Conservation (phyloP, 257 asterid species). For the Parsonsia alboflavescens region DNA sequence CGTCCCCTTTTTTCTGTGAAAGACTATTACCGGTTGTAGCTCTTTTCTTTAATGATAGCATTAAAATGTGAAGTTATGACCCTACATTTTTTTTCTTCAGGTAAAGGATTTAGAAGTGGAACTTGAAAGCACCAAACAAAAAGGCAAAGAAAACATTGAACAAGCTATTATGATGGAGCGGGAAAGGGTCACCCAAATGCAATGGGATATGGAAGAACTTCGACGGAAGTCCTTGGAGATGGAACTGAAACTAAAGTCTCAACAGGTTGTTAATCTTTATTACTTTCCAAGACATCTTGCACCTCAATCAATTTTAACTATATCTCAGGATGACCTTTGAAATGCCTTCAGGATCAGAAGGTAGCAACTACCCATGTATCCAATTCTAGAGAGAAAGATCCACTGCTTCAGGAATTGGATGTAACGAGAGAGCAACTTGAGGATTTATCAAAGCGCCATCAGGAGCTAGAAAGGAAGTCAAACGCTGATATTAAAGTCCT, state of each 20-base stretch:
- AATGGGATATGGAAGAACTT: constrained; percentile 99
- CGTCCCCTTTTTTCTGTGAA: no score
- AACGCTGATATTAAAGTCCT: constrained; percentile 87
- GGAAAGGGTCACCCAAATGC: constrained; percentile 95
- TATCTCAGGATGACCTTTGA: constrained; percentile 8
- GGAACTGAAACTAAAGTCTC: constrained; percentile 73
- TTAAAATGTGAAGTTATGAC: background rate
- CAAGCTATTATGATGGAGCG: constrained; percentile 83
- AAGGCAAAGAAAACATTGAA: constrained; percentile 85
- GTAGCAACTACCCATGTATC: constrained; percentile 28
- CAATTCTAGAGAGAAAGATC: constrained; percentile 40
- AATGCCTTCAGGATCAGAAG: constrained; percentile 39
- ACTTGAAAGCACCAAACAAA: constrained; percentile 78
- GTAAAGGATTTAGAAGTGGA: constrained; percentile 98
- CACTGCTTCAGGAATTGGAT: constrained; percentile 50
- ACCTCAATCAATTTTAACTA: constrained; percentile 17
- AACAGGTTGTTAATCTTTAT: constrained; percentile 44
- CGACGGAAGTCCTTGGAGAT: constrained; percentile 71
- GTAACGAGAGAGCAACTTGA: constrained; percentile 50
- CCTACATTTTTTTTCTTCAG: constrained; percentile 28
- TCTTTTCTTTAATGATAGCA: background rate
- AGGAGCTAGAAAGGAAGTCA: constrained; percentile 68
- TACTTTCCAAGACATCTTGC: constrained; percentile 14
- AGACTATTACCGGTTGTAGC: no score
- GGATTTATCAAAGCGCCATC: constrained; percentile 57